Evolutionary conservation across 352 stramenopile genomes (phyloP), one percentile per base, ranked within the genome.

Genomic region (Phytopythium litorale): DNA sequence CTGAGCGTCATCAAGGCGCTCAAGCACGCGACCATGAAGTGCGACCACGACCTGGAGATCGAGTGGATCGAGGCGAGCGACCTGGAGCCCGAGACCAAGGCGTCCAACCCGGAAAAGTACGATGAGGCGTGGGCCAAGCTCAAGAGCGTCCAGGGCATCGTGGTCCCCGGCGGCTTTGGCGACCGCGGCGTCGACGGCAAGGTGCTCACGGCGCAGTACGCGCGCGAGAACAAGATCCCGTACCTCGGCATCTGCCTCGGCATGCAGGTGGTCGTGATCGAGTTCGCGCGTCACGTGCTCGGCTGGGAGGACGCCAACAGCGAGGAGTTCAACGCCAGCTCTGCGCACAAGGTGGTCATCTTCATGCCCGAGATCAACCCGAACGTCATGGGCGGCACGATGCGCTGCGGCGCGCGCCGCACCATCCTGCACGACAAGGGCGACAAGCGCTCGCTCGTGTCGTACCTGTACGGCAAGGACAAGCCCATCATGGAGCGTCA

Each of bases 351-450:
- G 65, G 95, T 99, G 38, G 92, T 99, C n/a, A 81, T 99, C 56
- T 99, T 99, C 78, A 99, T 99, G 98, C 98, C 98, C 2, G 98
- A 99, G 82, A 98, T 99, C 71, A 97, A 99, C 76, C 84, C 81
- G 6, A 90, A 97, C 48, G 86, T 96, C 43, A 99, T 99, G 97
- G 98, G 98, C 48, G 98, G 98, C 60, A 99, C 97, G 13, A 99
- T 99, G 98, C 94, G 98, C 58, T 94, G 99, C n/a, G 98, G 98
- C 56, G 96, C 89, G 49, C 85, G 97, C 25, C 83, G 91, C 54
- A 99, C 97, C 8, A 80, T 98, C 56, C 91, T 99, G 58, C 79
- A 97, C 56, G 78, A 87, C 55, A 81, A 94, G 67, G 76, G 88
- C 21, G 83, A 97, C 63, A 91, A 94, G 75, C 86, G 81, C 43